A percentile compares a stretch with the other conserved stretches of the same genome.
These are phyloP conservation scores for Rhizomucor miehei DNA, from an alignment of 371 early-diverging fungal genomes.

Conservation along the genomic window DNA sequence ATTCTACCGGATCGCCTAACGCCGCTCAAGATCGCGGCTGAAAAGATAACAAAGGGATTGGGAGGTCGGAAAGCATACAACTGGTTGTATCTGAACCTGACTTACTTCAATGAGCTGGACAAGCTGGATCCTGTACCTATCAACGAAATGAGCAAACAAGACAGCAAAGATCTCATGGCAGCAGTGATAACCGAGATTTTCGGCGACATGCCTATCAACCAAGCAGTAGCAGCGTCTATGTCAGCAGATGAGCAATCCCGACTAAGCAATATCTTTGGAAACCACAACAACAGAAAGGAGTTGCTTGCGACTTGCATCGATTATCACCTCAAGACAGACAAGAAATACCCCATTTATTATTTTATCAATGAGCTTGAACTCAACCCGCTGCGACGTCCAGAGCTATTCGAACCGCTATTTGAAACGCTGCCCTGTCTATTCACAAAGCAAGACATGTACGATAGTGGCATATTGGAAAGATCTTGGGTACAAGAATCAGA, in stretches of 20 bases:
- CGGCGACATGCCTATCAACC: conserved; percentile 48
- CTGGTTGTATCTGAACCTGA: conserved; percentile 30
- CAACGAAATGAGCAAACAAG: conserved; percentile 4
- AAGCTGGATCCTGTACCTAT: conserved; percentile 13
- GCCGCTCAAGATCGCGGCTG: conserved; percentile 19
- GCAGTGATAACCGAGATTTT: conserved; percentile 37
- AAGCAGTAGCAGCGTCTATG: conserved; percentile 42
- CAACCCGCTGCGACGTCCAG: conserved; percentile 25
- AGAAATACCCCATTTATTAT: conserved; percentile 38
- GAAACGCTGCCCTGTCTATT: conserved; percentile 39
- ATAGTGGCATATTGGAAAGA: conserved; percentile 24
- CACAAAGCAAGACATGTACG: conserved; percentile 29
- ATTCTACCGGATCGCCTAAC: conserved; percentile 29
- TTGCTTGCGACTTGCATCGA: conserved; percentile 39
- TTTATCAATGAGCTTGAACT: conserved; percentile 29
- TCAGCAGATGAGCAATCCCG: conserved; percentile 23
- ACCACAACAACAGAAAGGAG: conserved; percentile 14
- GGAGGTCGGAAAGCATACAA: conserved; percentile 35
- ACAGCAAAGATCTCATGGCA: conserved; percentile 31
- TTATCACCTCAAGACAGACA: conserved; percentile 29
- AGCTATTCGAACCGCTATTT: conserved; percentile 34
- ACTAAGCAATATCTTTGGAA: conserved; percentile 15
- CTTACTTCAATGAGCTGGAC: conserved; percentile 27
- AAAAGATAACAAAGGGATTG: conserved; percentile 20
- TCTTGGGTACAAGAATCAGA: conserved; percentile 14